phyloP scores from a whole-genome alignment of 225 moss, liverwort and hornwort species.

The Sphagnum tenellum region DNA sequence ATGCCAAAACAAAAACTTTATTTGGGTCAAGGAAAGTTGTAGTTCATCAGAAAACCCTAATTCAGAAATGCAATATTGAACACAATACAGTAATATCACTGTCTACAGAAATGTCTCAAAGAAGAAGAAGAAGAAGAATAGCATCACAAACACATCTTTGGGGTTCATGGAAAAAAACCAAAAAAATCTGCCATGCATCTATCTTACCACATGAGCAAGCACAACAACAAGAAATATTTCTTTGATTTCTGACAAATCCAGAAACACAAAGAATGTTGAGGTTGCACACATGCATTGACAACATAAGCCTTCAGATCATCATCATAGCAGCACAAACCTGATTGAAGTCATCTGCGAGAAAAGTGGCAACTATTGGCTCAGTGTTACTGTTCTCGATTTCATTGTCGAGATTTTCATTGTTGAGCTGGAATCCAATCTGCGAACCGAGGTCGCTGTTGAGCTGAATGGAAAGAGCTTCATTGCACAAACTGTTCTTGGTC shows the following conservation, averaged over 20 bases:
- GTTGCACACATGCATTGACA: not conserved
- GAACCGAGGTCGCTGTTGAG: conserved; percentile 78
- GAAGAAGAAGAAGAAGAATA: too few relatives aligned
- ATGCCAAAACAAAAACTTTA: conserved; percentile 1
- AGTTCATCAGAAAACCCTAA: too few relatives aligned
- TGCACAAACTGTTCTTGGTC: conserved; percentile 48
- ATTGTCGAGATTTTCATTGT: conserved; percentile 88
- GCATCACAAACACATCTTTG: too few relatives aligned
- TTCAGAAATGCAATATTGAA: too few relatives aligned
- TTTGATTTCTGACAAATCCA: too few relatives aligned
- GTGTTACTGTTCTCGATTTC: conserved; percentile 29
- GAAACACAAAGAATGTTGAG: not conserved
- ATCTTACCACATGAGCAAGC: too few relatives aligned
- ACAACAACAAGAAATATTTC: too few relatives aligned
- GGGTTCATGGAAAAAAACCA: too few relatives aligned
- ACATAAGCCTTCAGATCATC: not conserved
- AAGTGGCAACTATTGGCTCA: conserved; percentile 70
- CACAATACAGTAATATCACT: too few relatives aligned
- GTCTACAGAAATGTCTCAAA: too few relatives aligned
- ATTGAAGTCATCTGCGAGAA: conserved; percentile 83
- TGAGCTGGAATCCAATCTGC: conserved; percentile 87
- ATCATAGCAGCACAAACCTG: conserved; percentile 34
- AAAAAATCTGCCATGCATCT: too few relatives aligned
- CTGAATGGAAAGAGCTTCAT: conserved; percentile 64
- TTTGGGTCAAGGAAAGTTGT: too few relatives aligned